These are phyloP conservation scores for Phoenix roebelenii DNA, from an alignment of 176 grass and related monocot genomes.

Conservation along the genomic window DNA sequence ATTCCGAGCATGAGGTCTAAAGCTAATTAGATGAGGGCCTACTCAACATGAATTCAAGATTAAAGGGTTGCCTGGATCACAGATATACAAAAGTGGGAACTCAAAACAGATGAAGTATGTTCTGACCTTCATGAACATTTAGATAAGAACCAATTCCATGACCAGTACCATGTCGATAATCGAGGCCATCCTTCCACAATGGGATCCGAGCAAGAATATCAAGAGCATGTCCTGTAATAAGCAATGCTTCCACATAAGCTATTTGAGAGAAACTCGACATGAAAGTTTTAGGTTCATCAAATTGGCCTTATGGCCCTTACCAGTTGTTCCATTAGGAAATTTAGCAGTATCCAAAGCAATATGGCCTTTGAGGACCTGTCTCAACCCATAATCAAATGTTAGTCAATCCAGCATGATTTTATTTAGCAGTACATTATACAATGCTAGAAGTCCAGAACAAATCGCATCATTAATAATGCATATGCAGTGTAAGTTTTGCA, in stretches of 20 bases:
- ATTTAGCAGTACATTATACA: too few species aligned
- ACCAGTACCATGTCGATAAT: constrained; percentile 93
- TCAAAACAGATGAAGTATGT: constrained; percentile 19
- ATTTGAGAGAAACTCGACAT: neutral
- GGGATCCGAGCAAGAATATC: constrained; percentile 80
- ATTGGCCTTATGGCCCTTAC: constrained; percentile 30
- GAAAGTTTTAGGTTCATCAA: neutral
- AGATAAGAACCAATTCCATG: constrained; percentile 96
- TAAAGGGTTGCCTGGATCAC: constrained; percentile 12
- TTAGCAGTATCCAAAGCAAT: constrained; percentile 58
- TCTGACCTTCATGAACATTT: constrained; percentile 89
- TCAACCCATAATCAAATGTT: neutral
- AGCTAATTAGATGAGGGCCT: constrained; percentile 99
- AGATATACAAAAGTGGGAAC: neutral
- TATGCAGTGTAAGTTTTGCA: too few species aligned
- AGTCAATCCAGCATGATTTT: too few species aligned
- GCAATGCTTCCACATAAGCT: neutral
- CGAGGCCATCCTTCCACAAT: constrained; percentile 83
- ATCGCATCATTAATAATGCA: too few species aligned
- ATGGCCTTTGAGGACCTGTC: constrained; percentile 84
- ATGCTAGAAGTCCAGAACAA: too few species aligned
- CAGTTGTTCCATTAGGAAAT: constrained; percentile 95
- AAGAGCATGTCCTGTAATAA: constrained; percentile 66
- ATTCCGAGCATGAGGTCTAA: constrained; percentile 83
- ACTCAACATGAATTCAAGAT: constrained; percentile 6